Base-by-base conservation (phyloP, 345 rosid species). In the Sonneratia caseolaris region DNA sequence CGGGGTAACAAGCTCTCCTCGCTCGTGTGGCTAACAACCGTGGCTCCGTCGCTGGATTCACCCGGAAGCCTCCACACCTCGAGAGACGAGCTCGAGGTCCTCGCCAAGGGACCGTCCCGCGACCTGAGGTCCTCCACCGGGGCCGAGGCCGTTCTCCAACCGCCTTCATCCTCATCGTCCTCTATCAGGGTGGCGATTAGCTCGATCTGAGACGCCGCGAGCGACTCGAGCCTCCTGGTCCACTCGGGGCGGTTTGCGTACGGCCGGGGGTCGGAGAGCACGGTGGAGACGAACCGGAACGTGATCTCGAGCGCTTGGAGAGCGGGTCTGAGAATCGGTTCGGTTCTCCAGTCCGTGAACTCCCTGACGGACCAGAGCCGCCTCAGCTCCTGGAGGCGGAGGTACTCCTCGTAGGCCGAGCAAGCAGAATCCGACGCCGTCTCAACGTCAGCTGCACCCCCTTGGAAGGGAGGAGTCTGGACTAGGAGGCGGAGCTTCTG, bases 271-370 rank as follows among this genome's bases (percentile, higher is more conserved):
- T 92, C 98, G 11, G 92, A 87, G 55, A 84, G 67, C 55, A 84
- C 85, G 64, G 89, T 81, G 14, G 92, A 84, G 75, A 88, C 78
- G 49, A 91, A 83, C 74, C 97, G 92, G 83, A 94, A 94, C 14
- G 95, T 90, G 77, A 88, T 85, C 78, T 94, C 96, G 0, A 89
- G 77, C 62, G 90, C 96, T 8, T 89, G 96, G n/a, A 94, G 82
- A 66, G 96, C 88, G 51, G 97, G 96, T 61, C 86, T 87, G 37
- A 90, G 56, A 14, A 94, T 62, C 0, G 85, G 73, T 71, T 91
- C 98, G 65, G 83, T 71, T 68, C 70, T 72, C 98, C 98, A 94
- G 13, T 66, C 62, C 1, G 91, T 91, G 72, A 87, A 94, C 14
- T 84, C 81, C 0, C 70, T 75, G 5, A 77, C 43, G 2, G 70